Evolutionary conservation across 31 red algal genomes (phyloP).

Genomic region (Endocladia muricata): DNA sequence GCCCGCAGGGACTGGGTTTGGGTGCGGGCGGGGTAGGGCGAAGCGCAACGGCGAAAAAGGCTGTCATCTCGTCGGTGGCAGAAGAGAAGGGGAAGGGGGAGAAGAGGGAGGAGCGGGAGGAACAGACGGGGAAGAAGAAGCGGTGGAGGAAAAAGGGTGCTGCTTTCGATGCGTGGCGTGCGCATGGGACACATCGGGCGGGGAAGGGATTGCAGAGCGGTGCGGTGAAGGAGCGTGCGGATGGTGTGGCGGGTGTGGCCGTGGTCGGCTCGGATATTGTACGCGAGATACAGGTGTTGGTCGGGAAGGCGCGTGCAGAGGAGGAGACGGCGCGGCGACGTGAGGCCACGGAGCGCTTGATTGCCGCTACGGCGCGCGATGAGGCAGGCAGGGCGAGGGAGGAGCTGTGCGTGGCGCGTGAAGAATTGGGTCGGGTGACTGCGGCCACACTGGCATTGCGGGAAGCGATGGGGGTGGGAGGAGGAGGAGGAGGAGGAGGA

Average conservation of each 20-base stretch:
- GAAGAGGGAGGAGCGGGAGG: background rate
- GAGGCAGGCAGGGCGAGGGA: background rate
- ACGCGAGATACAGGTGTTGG: background rate
- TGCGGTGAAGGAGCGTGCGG: background rate
- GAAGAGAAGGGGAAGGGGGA: background rate
- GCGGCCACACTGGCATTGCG: background rate
- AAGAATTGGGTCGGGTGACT: background rate
- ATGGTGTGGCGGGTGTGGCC: background rate
- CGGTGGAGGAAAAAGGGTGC: background rate
- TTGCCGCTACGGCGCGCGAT: background rate
- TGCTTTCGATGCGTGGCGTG: background rate
- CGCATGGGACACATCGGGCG: background rate
- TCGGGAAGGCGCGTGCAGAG: background rate
- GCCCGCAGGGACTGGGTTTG: slow-evolving; percentile 47
- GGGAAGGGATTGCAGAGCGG: background rate
- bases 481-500: no score
- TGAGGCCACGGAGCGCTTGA: background rate
- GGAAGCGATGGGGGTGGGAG: background rate
- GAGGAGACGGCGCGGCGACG: background rate
- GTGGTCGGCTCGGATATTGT: background rate
- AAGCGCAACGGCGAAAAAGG: no score
- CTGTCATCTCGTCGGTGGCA: no score
- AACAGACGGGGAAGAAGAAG: slow-evolving; percentile 11
- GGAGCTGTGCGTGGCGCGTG: background rate
- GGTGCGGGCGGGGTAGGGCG: slow-evolving; percentile 32